Percentiles rank a stretch among this genome's conserved stretches.
phyloP scores from a whole-genome alignment of 352 stramenopile genomes.

The Saprolegnia diclina region DNA sequence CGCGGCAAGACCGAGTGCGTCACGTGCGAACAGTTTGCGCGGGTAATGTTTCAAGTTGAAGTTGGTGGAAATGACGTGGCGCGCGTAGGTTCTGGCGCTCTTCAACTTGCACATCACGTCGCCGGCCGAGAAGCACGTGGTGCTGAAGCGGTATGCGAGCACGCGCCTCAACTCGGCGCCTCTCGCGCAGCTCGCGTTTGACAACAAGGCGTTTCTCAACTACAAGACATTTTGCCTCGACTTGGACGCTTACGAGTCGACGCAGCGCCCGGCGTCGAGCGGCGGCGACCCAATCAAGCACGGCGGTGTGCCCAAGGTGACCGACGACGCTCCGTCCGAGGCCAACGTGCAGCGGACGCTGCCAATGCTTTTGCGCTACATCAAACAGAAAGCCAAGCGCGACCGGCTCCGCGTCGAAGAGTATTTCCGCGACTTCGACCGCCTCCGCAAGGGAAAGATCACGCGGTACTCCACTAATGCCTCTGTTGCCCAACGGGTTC shows the following conservation, averaged over 20 bases:
- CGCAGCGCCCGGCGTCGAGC: constrained; percentile 35
- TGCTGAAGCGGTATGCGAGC: constrained; percentile 71
- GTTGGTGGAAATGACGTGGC: not conserved
- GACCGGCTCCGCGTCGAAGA: constrained; percentile 77
- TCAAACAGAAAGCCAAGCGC: constrained; percentile 74
- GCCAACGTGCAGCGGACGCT: constrained; percentile 41
- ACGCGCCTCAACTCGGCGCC: constrained; percentile 28
- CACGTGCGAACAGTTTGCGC: constrained; percentile 75
- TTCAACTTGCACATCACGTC: constrained; percentile 58
- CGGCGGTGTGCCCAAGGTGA: not conserved
- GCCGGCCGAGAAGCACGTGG: constrained; percentile 42
- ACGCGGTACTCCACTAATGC: constrained; percentile 29
- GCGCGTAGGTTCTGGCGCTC: constrained; percentile 43
- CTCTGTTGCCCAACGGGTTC: not conserved
- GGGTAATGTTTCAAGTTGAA: constrained; percentile 31
- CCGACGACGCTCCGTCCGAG: constrained; percentile 32
- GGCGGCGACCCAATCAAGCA: not conserved
- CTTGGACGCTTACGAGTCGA: constrained; percentile 36
- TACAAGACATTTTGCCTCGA: constrained; percentile 82
- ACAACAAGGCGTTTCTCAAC: constrained; percentile 74
- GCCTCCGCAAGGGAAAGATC: constrained; percentile 71
- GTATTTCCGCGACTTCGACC: constrained; percentile 81
- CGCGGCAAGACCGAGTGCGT: constrained; percentile 66
- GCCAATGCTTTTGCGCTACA: constrained; percentile 69
- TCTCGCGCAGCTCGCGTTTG: constrained; percentile 5